These are phyloP conservation scores for Alternaria triticina DNA, from an alignment of 2,329 filamentous ascomycete species.

Conservation along the genomic window DNA sequence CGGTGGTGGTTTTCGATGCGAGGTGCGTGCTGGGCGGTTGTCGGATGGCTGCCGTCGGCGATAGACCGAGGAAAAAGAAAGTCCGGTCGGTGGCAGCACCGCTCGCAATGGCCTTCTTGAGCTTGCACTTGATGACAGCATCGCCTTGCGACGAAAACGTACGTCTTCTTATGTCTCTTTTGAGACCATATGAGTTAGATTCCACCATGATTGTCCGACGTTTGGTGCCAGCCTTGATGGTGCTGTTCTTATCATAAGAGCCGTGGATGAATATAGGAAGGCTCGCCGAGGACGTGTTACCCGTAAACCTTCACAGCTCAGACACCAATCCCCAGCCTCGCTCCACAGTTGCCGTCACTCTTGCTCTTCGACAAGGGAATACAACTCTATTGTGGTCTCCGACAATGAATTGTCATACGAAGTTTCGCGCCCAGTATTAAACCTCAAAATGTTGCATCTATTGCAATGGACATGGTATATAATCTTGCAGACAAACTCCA, in stretches of 20 bases:
- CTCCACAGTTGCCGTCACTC: not conserved
- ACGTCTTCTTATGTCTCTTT: not conserved
- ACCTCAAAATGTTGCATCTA: not conserved
- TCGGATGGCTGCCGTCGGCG: not conserved
- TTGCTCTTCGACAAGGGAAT: not conserved
- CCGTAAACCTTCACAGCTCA: not conserved
- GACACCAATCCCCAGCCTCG: not conserved
- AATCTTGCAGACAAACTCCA: not conserved
- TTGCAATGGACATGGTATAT: not conserved
- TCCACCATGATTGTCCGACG: not conserved
- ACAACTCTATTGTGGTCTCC: not conserved
- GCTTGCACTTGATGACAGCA: not conserved
- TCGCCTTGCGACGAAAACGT: not conserved
- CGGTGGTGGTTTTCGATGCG: not conserved
- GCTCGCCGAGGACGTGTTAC: not conserved
- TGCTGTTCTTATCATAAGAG: not conserved
- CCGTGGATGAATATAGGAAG: not conserved
- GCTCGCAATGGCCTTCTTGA: not conserved
- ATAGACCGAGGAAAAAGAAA: not conserved
- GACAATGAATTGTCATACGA: not conserved
- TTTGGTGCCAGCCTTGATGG: not conserved
- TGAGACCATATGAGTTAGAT: not conserved
- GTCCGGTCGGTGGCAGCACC: not conserved
- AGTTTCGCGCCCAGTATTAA: not conserved
- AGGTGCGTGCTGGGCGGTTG: not conserved